phyloP scores from a whole-genome alignment of 1,284 basidiomycete species.

The Hymenochaete sp. region DNA sequence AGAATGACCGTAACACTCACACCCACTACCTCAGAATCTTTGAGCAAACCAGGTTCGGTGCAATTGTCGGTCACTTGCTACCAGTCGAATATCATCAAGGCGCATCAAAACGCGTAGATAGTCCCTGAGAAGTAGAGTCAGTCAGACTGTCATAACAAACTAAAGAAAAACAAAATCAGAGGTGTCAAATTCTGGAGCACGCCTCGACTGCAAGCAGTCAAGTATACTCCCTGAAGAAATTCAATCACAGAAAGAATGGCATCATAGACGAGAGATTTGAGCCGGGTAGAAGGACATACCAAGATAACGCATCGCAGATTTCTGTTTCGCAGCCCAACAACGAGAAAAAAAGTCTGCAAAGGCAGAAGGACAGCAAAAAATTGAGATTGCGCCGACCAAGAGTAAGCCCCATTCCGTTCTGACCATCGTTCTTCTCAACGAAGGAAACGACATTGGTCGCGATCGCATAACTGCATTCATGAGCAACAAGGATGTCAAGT shows the following conservation, averaged over 20 bases:
- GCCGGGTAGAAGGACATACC: neutral
- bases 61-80: neutral
- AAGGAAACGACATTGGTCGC: slow-evolving; percentile 27
- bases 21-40: too few relatives aligned
- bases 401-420: slow-evolving; percentile 86
- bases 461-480: slow-evolving; percentile 80
- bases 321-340: slow-evolving; percentile 11
- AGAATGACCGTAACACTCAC: slow-evolving; percentile 1
- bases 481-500: slow-evolving; percentile 57
- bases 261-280: slow-evolving; percentile 22
- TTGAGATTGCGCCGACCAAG: slow-evolving; percentile 48
- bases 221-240: slow-evolving; percentile 87
- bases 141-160: neutral
- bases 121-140: neutral
- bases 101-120: neutral
- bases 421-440: slow-evolving; percentile 26
- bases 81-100: neutral
- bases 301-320: neutral
- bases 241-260: slow-evolving; percentile 56
- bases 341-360: slow-evolving; percentile 41
- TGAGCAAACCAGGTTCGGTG: too few relatives aligned
- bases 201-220: slow-evolving; percentile 31
- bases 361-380: slow-evolving; percentile 38
- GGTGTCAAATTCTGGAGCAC: slow-evolving; percentile 72
- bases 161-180: slow-evolving; percentile 35